Evolutionary conservation across 2,329 filamentous ascomycete genomes (phyloP).

Genomic region (Triangularia verruculosa): DNA sequence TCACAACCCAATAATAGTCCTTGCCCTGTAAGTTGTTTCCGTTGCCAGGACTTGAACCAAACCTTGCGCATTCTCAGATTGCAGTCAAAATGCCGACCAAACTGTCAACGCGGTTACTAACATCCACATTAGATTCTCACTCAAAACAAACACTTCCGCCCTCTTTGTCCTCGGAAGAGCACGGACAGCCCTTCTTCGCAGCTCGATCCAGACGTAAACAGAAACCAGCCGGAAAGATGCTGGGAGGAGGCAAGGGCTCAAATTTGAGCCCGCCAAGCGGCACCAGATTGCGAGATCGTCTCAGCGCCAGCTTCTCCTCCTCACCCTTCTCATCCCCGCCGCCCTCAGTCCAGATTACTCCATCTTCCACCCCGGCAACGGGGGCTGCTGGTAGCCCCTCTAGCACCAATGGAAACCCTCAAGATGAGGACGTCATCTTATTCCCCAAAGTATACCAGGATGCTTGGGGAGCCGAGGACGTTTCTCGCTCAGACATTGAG

Average conservation of each 20-base stretch:
- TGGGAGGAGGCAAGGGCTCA: background rate
- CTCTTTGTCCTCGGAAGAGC: background rate
- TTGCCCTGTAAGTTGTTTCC: background rate
- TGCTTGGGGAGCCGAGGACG: conserved; percentile 31
- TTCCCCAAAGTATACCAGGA: conserved; percentile 35
- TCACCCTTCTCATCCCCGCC: background rate
- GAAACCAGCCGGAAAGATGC: background rate
- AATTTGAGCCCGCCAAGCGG: background rate
- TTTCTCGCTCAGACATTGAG: conserved; percentile 30
- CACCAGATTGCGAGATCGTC: conserved; percentile 6
- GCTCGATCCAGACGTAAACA: background rate
- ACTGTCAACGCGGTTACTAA: conserved; percentile 3
- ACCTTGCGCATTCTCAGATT: background rate
- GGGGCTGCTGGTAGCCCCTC: background rate
- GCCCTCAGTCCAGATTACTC: background rate
- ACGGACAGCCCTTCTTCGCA: conserved; percentile 6
- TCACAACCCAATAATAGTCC: background rate
- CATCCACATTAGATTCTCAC: background rate
- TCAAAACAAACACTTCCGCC: background rate
- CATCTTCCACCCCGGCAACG: conserved; percentile 1
- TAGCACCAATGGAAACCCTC: background rate
- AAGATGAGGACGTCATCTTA: conserved; percentile 26
- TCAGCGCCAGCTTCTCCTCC: conserved; percentile 5
- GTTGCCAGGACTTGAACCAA: no score
- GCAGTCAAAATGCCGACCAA: conserved; percentile 12